phyloP scores from a whole-genome alignment of 176 grass and related monocot species.

The Eragrostis curvula region DNA sequence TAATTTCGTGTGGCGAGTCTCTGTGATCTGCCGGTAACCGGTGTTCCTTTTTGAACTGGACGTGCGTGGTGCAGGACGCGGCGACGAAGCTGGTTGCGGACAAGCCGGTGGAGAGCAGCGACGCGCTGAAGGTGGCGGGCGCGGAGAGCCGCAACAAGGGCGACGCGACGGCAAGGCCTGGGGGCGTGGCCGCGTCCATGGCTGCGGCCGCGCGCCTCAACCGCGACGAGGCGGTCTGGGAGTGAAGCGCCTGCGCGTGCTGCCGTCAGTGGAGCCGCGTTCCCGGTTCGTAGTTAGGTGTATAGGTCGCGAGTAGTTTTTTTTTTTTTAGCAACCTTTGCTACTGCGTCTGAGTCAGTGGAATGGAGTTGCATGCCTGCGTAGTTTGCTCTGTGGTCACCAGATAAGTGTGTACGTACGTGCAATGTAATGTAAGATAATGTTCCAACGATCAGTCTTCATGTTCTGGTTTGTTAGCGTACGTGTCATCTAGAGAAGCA shows the following conservation, averaged over 20 bases:
- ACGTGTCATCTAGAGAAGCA: too few species aligned
- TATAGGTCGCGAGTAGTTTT: not conserved
- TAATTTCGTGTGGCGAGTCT: too few species aligned
- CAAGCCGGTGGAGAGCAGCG: slow-evolving; percentile 58
- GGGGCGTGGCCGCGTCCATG: slow-evolving; percentile 54
- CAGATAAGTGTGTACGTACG: not conserved
- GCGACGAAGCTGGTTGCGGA: slow-evolving; percentile 53
- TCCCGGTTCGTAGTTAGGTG: not conserved
- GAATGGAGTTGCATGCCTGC: too few species aligned
- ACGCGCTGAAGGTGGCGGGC: slow-evolving; percentile 53
- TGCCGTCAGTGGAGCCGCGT: not conserved
- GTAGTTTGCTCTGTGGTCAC: not conserved
- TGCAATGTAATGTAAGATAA: too few species aligned
- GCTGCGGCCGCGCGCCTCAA: slow-evolving; percentile 64
- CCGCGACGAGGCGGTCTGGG: slow-evolving; percentile 43
- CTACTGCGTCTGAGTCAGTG: too few species aligned
- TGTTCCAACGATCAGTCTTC: too few species aligned
- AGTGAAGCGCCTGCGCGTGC: not conserved
- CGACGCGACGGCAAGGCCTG: slow-evolving; percentile 33
- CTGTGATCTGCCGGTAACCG: too few species aligned
- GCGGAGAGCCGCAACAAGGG: slow-evolving; percentile 61
- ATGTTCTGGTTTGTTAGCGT: too few species aligned
- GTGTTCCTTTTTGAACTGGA: too few species aligned
- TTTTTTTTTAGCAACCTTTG: not conserved
- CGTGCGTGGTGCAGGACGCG: slow-evolving; percentile 68